Base-by-base conservation (phyloP, 2,329 filamentous ascomycete genomes). In the Rutstroemia sp. region DNA sequence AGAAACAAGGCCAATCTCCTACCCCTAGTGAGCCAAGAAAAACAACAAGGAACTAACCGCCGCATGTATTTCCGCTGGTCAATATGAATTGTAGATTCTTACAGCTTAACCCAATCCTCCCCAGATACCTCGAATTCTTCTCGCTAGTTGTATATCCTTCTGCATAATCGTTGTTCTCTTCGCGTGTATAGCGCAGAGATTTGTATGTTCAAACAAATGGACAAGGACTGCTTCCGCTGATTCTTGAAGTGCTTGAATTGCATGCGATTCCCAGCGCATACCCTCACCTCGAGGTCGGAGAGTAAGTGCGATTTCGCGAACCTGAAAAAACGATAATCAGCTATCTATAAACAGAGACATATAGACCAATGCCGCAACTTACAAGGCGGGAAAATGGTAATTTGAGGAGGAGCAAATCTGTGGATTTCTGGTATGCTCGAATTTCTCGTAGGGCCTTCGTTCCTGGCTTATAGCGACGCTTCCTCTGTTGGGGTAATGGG, bases 151-250 rank as follows among this genome's bases (percentile, higher is more conserved):
- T 67, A 97, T 96, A 73, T 97, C 94, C 76, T 96, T 96, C 73
- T 92, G 91, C 89, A 95, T 92, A 66, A 96, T 95, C 40, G 92
- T 97, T 53, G 96, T 91, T 70, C 92, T 81, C 77, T 96, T 96
- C 60, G 92, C 94, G 73, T 97, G 92, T 66, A 97, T 92, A 61
- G 92, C 94, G 75, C 92, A 96, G 44, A 97, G 81, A 75, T 97
- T 96, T 63, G 89, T 89, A 73, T 95, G 90, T 71, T 96, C 92
- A 69, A 97, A 96, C 16, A 97, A 78, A 69, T 95, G 92, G 57
- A 97, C 88, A 65, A 97, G 80, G 73, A 95, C 97, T 5, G 92
- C 92, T 75, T 97, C 92, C n/a, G 92, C 83, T 16, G 92, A 90
- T 77, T 97, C 92, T 74, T 97, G 92, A 2, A 97, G 79, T 14